Percentiles rank a stretch among this genome's conserved stretches.
Evolutionary conservation across 2,329 filamentous ascomycete species (phyloP).

Genomic region (Aspergillus versicolor): DNA sequence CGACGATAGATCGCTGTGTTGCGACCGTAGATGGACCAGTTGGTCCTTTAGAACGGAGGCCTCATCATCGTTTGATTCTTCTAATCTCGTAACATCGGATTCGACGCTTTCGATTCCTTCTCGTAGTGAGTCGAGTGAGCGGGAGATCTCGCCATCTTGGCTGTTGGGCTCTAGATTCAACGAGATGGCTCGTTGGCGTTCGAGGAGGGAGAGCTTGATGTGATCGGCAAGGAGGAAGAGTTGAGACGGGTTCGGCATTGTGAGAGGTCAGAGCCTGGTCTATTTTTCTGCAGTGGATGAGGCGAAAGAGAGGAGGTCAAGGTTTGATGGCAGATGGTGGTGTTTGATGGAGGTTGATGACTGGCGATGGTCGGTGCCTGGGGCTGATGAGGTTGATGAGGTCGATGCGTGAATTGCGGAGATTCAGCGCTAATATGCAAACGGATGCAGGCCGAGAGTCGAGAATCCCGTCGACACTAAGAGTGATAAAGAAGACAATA

Average conservation of each 20-base stretch:
- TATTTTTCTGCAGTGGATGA: constrained; percentile 20
- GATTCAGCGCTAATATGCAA: constrained; percentile 3
- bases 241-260: constrained; percentile 62
- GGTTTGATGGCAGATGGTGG: neutral
- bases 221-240: constrained; percentile 93
- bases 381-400: neutral
- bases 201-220: constrained; percentile 91
- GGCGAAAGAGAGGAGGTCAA: neutral
- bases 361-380: neutral
- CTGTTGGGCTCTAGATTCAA: constrained; percentile 75
- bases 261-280: constrained; percentile 16
- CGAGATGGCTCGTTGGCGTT: constrained; percentile 81
- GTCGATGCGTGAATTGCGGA: constrained; percentile 1
- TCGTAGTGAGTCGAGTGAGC: constrained; percentile 81
- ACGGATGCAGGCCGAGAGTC: constrained; percentile 1
- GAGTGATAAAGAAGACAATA: neutral
- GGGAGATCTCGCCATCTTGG: constrained; percentile 84
- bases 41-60: constrained; percentile 61
- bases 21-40: constrained; percentile 66
- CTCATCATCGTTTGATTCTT: constrained; percentile 53
- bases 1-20: constrained; percentile 72
- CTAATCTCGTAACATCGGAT: constrained; percentile 62
- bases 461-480: neutral
- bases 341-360: neutral
- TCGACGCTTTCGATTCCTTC: constrained; percentile 73